Evolutionary conservation across 73 alveolate genomes (phyloP).

Genomic region (Blepharisma stoltei): DNA sequence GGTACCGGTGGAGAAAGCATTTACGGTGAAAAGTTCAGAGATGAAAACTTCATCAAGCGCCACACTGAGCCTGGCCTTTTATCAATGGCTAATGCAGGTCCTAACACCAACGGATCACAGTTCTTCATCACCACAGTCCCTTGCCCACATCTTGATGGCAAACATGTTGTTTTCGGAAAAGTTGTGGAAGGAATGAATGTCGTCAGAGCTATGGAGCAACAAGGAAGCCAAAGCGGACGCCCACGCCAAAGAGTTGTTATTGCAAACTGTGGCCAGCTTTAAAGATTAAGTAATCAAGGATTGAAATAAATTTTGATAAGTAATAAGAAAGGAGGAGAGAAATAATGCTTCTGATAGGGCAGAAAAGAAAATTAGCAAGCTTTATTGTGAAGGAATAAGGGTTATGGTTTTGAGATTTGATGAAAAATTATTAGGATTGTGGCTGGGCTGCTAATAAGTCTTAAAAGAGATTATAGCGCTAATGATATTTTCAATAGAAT

Average conservation of each 20-base stretch:
- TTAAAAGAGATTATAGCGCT: too few species aligned
- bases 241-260: slow-evolving; percentile 39
- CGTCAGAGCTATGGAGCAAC: slow-evolving; percentile 41
- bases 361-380: too few species aligned
- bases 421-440: too few species aligned
- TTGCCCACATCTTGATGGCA: slow-evolving; percentile 92
- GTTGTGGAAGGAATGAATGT: slow-evolving; percentile 66
- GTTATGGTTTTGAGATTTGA: too few species aligned
- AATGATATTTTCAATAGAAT: too few species aligned
- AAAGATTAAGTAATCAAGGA: background rate
- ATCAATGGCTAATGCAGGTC: slow-evolving; percentile 95
- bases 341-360: too few species aligned
- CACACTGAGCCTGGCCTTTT: slow-evolving; percentile 78
- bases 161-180: slow-evolving; percentile 95
- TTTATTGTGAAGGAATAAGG: too few species aligned
- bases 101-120: slow-evolving; percentile 95
- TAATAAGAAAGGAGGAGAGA: too few species aligned
- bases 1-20: slow-evolving; percentile 94
- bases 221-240: slow-evolving; percentile 50
- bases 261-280: slow-evolving; percentile 61
- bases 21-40: slow-evolving; percentile 79
- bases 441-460: too few species aligned
- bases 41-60: slow-evolving; percentile 81
- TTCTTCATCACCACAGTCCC: slow-evolving; percentile 95
- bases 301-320: too few species aligned